Conservation (phyloP, 2,329 filamentous ascomycete species). For the Fusarium sp. region DNA sequence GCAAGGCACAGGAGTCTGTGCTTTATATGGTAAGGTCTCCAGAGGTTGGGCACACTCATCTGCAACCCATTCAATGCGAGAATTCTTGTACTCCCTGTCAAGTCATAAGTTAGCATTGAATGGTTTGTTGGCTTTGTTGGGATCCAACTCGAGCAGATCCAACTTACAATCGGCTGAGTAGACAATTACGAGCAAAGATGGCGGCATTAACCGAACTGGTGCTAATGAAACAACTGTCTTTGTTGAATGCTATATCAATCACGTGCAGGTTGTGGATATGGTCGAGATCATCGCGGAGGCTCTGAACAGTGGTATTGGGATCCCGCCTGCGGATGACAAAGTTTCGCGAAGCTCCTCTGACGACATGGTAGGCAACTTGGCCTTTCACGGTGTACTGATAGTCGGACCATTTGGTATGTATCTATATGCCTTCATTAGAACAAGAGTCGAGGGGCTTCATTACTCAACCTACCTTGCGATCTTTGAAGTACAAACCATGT, state of each 20-base stretch:
- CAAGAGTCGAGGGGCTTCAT: neutral
- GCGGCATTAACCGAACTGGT: slow-evolving; percentile 84
- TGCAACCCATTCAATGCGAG: slow-evolving; percentile 75
- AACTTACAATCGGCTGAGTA: slow-evolving; percentile 72
- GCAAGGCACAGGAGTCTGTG: neutral
- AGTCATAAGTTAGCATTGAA: slow-evolving; percentile 47
- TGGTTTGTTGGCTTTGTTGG: neutral
- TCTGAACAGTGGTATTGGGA: slow-evolving; percentile 69
- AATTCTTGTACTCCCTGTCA: slow-evolving; percentile 74
- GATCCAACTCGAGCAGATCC: neutral
- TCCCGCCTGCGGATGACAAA: slow-evolving; percentile 73
- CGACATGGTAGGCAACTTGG: slow-evolving; percentile 74
- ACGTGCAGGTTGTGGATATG: slow-evolving; percentile 85
- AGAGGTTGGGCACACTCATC: slow-evolving; percentile 79
- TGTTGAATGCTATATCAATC: slow-evolving; percentile 70
- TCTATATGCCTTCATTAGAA: slow-evolving; percentile 57
- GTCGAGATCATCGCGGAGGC: slow-evolving; percentile 78
- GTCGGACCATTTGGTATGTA: slow-evolving; percentile 77
- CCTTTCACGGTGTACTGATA: slow-evolving; percentile 74
- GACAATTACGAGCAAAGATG: slow-evolving; percentile 80
- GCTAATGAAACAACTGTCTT: slow-evolving; percentile 73
- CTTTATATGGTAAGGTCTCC: slow-evolving; percentile 32
- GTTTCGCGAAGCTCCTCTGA: slow-evolving; percentile 77
- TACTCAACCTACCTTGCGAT: slow-evolving; percentile 68
- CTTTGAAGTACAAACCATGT: slow-evolving; percentile 75